Evolutionary conservation across 306 rosid species (phyloP).

Genomic region (Quercus mongolica): DNA sequence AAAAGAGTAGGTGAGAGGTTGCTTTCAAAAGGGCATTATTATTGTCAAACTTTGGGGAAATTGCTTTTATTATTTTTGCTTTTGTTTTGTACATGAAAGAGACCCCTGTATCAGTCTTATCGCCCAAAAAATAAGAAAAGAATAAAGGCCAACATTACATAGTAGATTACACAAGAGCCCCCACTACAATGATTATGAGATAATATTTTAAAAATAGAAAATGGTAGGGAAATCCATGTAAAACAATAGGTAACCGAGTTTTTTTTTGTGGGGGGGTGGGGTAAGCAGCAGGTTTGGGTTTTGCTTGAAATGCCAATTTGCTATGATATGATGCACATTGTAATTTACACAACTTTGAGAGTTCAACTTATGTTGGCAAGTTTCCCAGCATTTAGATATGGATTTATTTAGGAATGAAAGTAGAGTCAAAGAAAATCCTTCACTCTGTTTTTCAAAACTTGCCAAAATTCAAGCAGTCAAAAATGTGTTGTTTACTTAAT

Average conservation of each 20-base stretch:
- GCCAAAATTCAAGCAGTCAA: background rate
- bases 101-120: constrained; percentile 10
- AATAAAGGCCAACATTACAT: constrained; percentile 10
- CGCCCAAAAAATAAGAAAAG: background rate
- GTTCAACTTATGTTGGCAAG: too few species aligned
- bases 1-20: constrained; percentile 34
- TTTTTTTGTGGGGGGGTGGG: too few species aligned
- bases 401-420: too few species aligned
- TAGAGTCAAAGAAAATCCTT: background rate
- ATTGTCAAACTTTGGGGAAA: constrained; percentile 1
- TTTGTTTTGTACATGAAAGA: background rate
- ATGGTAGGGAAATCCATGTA: background rate
- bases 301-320: too few species aligned
- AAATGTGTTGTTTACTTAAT: too few species aligned
- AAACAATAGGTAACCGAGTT: too few species aligned
- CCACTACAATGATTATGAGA: constrained; percentile 21
- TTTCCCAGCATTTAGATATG: too few species aligned
- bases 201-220: background rate
- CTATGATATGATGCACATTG: too few species aligned
- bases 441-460: background rate
- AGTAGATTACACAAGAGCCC: constrained; percentile 8
- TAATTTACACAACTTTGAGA: too few species aligned
- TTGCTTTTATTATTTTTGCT: constrained; percentile 8
- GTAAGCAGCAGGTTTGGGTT: too few species aligned
- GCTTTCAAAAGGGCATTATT: constrained; percentile 31